Conservation (phyloP, 768 basidiomycete genomes). For the Mycena olivaceomarginata region DNA sequence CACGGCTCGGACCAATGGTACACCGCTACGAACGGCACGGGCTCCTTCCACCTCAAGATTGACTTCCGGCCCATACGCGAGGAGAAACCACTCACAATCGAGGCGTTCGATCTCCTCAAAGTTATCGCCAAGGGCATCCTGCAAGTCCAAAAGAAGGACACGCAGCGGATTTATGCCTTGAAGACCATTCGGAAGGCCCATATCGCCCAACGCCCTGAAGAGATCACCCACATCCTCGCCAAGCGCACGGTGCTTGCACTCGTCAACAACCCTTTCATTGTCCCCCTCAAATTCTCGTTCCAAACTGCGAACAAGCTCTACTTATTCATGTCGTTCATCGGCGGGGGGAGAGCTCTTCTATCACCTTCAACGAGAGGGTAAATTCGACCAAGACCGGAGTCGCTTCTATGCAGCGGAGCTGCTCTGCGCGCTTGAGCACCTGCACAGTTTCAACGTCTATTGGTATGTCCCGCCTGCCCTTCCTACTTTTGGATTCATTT, state of each 20-base stretch:
- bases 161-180: constrained; percentile 96
- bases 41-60: constrained; percentile 97
- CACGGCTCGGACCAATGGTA: constrained; percentile 96
- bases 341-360: constrained; percentile 98
- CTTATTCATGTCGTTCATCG: constrained; percentile 98
- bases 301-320: constrained; percentile 98
- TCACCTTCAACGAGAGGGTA: constrained; percentile 96
- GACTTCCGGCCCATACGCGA: constrained; percentile 93
- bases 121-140: constrained; percentile 99
- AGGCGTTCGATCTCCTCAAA: constrained; percentile 96
- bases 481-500: constrained; percentile 3
- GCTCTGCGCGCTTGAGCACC: constrained; percentile 94
- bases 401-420: constrained; percentile 99
- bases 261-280: constrained; percentile 99
- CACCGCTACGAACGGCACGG: constrained; percentile 86
- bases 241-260: constrained; percentile 97
- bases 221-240: constrained; percentile 98
- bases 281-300: constrained; percentile 99
- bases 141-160: constrained; percentile 99
- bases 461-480: constrained; percentile 70
- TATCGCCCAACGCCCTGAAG: constrained; percentile 95
- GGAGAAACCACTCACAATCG: constrained; percentile 89
- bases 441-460: constrained; percentile 99
- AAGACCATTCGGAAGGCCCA: constrained; percentile 99
- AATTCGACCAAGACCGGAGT: constrained; percentile 95